These are phyloP conservation scores for Eragrostis nindensis DNA, from an alignment of 176 grass and related monocot genomes.

Conservation along the genomic window DNA sequence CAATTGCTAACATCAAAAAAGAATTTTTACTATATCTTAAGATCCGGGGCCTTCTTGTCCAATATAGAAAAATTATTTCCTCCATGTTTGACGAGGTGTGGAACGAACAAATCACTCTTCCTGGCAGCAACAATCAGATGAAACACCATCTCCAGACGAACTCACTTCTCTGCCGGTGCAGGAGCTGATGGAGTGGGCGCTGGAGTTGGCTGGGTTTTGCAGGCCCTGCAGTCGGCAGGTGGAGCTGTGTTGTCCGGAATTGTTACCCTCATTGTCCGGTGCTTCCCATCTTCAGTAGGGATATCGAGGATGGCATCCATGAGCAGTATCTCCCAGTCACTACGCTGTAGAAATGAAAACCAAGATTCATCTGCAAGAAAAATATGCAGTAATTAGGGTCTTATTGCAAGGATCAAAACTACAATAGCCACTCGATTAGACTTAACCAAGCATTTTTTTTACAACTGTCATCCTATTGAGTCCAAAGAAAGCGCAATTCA, in stretches of 20 bases:
- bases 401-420: background rate
- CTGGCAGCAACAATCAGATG: background rate
- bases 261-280: constrained; percentile 57
- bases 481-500: background rate
- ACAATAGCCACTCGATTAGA: background rate
- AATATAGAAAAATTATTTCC: constrained; percentile 17
- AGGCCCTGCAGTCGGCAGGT: constrained; percentile 45
- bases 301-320: constrained; percentile 76
- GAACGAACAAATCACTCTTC: background rate
- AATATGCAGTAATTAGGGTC: background rate
- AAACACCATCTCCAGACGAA: background rate
- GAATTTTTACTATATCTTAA: background rate
- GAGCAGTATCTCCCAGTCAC: constrained; percentile 65
- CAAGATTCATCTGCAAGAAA: constrained; percentile 59
- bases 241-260: constrained; percentile 54
- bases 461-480: background rate
- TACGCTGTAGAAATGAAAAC: constrained; percentile 53
- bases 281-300: constrained; percentile 59
- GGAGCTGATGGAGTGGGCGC: background rate
- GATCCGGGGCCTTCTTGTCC: background rate
- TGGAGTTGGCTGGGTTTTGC: constrained; percentile 39
- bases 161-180: constrained; percentile 33
- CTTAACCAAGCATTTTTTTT: background rate
- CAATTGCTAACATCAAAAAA: background rate
- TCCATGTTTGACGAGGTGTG: background rate